A percentile compares a stretch with the other conserved stretches of the same genome.
Conservation (phyloP, 2,329 filamentous ascomycete genomes). For the Xylaria sp. region DNA sequence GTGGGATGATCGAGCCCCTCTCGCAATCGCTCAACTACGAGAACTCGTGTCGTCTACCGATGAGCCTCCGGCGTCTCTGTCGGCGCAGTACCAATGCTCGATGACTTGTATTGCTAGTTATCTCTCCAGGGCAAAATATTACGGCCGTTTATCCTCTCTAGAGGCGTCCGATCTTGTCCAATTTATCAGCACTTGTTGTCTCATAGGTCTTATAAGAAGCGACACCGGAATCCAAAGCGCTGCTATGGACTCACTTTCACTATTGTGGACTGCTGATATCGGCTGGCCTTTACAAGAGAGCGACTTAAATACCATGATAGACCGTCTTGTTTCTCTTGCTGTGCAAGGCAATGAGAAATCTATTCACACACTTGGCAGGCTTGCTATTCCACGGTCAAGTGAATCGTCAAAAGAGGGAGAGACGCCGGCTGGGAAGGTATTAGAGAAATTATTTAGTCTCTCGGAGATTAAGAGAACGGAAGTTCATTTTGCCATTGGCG, state of each 20-base stretch:
- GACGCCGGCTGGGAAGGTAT: conserved; percentile 63
- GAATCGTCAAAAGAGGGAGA: conserved; percentile 53
- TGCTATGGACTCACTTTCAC: conserved; percentile 48
- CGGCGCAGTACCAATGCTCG: conserved; percentile 49
- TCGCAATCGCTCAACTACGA: conserved; percentile 54
- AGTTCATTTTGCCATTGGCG: conserved; percentile 89
- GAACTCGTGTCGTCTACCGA: conserved; percentile 42
- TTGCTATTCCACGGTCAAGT: conserved; percentile 68
- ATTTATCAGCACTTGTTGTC: conserved; percentile 41
- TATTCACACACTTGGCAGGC: conserved; percentile 80
- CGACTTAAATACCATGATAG: conserved; percentile 70
- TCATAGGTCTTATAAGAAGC: conserved; percentile 34
- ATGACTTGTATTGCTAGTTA: conserved; percentile 47
- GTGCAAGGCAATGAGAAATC: conserved; percentile 75
- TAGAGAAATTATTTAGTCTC: conserved; percentile 77
- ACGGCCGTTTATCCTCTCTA: conserved; percentile 38
- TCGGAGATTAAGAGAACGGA: conserved; percentile 89
- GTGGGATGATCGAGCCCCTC: conserved; percentile 62
- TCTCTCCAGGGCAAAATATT: conserved; percentile 45
- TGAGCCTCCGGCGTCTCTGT: conserved; percentile 45
- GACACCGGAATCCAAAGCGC: conserved; percentile 45
- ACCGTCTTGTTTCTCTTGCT: conserved; percentile 75
- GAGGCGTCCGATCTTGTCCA: conserved; percentile 43
- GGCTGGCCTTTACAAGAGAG: conserved; percentile 46
- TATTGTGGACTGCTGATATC: conserved; percentile 50